Evolutionary conservation across 129 eudicot genomes (phyloP), one percentile per base, ranked within the genome.

Genomic region (Tanacetum coccineum): DNA sequence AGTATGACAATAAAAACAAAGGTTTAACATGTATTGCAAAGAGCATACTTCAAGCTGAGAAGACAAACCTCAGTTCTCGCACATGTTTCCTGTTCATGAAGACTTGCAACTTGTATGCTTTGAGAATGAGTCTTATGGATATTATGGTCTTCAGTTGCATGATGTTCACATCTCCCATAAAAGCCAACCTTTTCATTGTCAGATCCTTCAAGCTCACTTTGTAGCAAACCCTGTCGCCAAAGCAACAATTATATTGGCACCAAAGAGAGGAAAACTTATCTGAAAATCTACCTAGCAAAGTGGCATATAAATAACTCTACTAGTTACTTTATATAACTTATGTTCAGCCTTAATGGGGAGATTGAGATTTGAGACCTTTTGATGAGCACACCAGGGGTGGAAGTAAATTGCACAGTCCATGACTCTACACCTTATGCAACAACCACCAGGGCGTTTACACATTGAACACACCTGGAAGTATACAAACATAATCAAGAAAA

Each of bases 341-440:
- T 22, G 20, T 11, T 55, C 60, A 55, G 64, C 46, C 7, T 63
- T 59, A n/a, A 40, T 47, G 76, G 50, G 30, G 36, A 39, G 46
- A 36, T 36, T 36, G 42, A 36, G 42, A 36, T 36, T 53, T 9
- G 42, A 64, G 62, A 85, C 91, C 91, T 85, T 85, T 40, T 53
- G 79, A 65, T 82, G 91, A 40, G 91, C 87, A 46, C 91, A 85
- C 91, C 91, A 85, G 20, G 91, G 87, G 76, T 85, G 91, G 42
- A 85, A 85, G 52, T 62, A 63, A 57, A 80, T 50, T 17, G 68
- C 28, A 62, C 91, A 85, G 62, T 72, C 73, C 46, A 59, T 22
- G 59, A 82, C 82, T 66, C 91, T 68, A 66, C 91, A 85, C 58
- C 64, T 64, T 75, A 82, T 79, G 78, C 87, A 85, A 69, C 81